A percentile compares a stretch with the other conserved stretches of the same genome.
Evolutionary conservation across 768 basidiomycete species (phyloP).

Genomic region (Pleurotus eryngii): DNA sequence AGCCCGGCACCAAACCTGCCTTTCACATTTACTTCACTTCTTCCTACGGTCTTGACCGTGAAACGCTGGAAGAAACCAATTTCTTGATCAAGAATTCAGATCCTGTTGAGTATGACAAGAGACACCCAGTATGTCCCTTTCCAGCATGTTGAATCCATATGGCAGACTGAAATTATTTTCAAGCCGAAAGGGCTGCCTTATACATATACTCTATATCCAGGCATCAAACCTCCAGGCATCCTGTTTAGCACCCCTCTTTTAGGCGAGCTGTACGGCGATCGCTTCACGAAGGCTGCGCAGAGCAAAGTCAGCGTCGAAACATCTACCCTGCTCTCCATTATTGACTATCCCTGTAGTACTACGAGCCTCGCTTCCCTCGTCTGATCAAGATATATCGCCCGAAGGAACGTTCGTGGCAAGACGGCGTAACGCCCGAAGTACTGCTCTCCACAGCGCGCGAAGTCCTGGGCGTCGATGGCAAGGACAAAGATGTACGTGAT

Average conservation of each 20-base stretch:
- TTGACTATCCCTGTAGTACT: slow-evolving; percentile 46
- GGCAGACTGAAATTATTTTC: slow-evolving; percentile 8
- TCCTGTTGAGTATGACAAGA: slow-evolving; percentile 25
- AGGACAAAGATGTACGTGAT: slow-evolving; percentile 49
- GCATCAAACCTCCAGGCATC: slow-evolving; percentile 48
- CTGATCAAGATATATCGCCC: slow-evolving; percentile 65
- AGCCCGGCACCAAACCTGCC: slow-evolving; percentile 50
- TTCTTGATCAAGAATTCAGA: slow-evolving; percentile 54
- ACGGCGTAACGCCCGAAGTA: slow-evolving; percentile 44
- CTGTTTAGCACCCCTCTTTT: slow-evolving; percentile 62
- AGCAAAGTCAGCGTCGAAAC: slow-evolving; percentile 44
- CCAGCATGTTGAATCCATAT: not conserved
- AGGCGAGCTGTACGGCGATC: slow-evolving; percentile 76
- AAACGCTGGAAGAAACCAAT: slow-evolving; percentile 70
- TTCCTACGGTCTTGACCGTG: slow-evolving; percentile 70
- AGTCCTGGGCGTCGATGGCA: slow-evolving; percentile 49
- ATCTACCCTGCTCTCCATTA: not conserved
- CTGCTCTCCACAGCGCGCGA: slow-evolving; percentile 55
- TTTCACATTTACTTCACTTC: slow-evolving; percentile 74
- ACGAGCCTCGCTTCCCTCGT: slow-evolving; percentile 82
- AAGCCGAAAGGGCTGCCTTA: slow-evolving; percentile 40
- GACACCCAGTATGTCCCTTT: slow-evolving; percentile 17
- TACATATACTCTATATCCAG: slow-evolving; percentile 46
- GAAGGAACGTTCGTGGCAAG: slow-evolving; percentile 63
- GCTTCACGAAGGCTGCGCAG: slow-evolving; percentile 68